phyloP scores from a whole-genome alignment of 2,329 filamentous ascomycete species.

The Aspergillus transmontanensis region DNA sequence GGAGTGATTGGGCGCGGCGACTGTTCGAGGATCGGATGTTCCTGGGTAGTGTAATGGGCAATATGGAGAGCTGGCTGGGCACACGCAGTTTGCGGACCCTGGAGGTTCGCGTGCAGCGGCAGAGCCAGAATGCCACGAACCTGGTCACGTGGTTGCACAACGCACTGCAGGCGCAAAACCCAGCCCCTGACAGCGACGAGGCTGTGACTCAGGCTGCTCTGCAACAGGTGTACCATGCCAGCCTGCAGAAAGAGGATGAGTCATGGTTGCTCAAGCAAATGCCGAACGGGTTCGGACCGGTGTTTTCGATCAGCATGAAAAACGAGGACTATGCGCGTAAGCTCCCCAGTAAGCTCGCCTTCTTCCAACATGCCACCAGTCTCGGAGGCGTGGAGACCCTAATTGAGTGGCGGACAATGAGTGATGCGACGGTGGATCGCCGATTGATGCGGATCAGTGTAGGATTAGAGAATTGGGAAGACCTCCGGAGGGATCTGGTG shows the following conservation, averaged over 20 bases:
- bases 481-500: constrained; percentile 75
- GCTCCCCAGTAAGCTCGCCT: constrained; percentile 74
- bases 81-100: constrained; percentile 83
- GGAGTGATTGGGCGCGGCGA: constrained; percentile 58
- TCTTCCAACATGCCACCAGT: constrained; percentile 95
- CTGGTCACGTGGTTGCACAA: constrained; percentile 73
- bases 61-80: constrained; percentile 88
- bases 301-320: constrained; percentile 75
- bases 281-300: constrained; percentile 86
- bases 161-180: constrained; percentile 45
- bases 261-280: constrained; percentile 84
- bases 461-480: constrained; percentile 84
- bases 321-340: constrained; percentile 62
- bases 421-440: constrained; percentile 71
- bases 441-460: constrained; percentile 78
- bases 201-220: constrained; percentile 58
- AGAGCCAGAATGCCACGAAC: constrained; percentile 69
- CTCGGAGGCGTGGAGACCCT: constrained; percentile 91
- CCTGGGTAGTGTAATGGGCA: constrained; percentile 83
- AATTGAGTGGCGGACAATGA: constrained; percentile 96
- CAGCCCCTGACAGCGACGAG: constrained; percentile 44
- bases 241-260: constrained; percentile 69
- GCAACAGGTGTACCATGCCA: constrained; percentile 71
- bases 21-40: constrained; percentile 72
- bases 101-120: constrained; percentile 76